Conservation (phyloP, 2,329 filamentous ascomycete genomes). For the Coniochaeta ligniaria region DNA sequence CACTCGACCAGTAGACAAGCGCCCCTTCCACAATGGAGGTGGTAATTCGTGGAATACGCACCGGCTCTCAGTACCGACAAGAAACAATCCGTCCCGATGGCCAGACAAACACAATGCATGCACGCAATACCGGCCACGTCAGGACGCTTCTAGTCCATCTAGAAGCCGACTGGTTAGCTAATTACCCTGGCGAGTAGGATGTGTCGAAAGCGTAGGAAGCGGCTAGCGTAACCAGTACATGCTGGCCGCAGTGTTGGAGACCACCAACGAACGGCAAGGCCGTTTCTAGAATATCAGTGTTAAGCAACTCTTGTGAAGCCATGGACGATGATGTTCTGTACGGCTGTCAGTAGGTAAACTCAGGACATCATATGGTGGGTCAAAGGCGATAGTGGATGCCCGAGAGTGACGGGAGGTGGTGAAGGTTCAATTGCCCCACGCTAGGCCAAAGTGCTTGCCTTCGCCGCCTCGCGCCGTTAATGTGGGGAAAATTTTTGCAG, state of each 20-base stretch:
- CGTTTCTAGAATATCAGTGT: background rate
- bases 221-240: background rate
- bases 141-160: too few species aligned
- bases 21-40: background rate
- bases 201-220: background rate
- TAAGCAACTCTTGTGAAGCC: background rate
- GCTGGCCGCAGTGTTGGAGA: background rate
- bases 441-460: background rate
- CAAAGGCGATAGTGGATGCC: background rate
- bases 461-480: background rate
- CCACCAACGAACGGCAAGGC: background rate
- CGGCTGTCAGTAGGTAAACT: too few species aligned
- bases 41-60: background rate
- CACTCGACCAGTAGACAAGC: background rate
- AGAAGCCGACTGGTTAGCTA: too few species aligned
- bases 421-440: background rate
- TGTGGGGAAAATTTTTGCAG: background rate
- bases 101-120: background rate
- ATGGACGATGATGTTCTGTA: background rate
- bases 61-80: background rate
- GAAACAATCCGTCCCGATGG: too few species aligned
- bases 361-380: too few species aligned
- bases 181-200: too few species aligned
- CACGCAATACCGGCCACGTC: background rate
- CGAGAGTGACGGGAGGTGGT: too few species aligned